Base-by-base conservation (phyloP, 106 monocot genomes). In the Dactylorhiza incarnata region DNA sequence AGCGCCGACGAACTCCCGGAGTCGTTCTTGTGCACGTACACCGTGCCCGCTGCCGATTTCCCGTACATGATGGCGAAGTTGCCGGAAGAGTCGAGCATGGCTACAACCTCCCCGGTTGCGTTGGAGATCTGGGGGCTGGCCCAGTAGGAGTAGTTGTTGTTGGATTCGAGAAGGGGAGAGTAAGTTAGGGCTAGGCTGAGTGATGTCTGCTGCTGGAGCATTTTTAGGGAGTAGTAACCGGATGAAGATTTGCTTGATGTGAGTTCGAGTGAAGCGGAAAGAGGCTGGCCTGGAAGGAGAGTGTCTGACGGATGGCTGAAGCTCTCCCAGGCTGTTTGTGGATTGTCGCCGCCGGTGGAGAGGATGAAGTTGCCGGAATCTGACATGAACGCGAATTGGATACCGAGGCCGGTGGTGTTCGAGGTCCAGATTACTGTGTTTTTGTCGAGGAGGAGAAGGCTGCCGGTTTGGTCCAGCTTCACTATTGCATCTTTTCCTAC, bases 21-120 rank as follows among this genome's bases (percentile, higher is more conserved):
- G 49, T 85, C 85, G 17, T 85, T 85, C 81, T 81, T 85, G 72
- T 82, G 85, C 26, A 85, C 78, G 71, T 85, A 85, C 29, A 85
- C 73, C 4, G 78, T 78, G 0, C 85, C 85, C 0, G 74, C 53
- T 11, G 70, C 55, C 0, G 85, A 85, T 25, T 70, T 48, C 5
- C 85, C 85, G 45, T 81, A 85, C 29, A 12, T 78, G 70, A 85
- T 81, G 25, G 75, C 74, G 48, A 85, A 85, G 26, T 73, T 85
- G 3, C 85, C 85, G 0, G 75, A 81, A 8, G 65, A 7, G 20
- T 85, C 78, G 14, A 85, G 47, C 17, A 72, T 53, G 5, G 81
- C 85, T 0, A 75, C 81, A 15, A 85, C 72, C 5, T 81, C 78
- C 3, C 85, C 85, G 1, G 85, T 85, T 10, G 85, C 81, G 11